These are phyloP conservation scores for Aspergillus sp. DNA, from an alignment of 2,329 filamentous ascomycete genomes.

Conservation along the genomic window DNA sequence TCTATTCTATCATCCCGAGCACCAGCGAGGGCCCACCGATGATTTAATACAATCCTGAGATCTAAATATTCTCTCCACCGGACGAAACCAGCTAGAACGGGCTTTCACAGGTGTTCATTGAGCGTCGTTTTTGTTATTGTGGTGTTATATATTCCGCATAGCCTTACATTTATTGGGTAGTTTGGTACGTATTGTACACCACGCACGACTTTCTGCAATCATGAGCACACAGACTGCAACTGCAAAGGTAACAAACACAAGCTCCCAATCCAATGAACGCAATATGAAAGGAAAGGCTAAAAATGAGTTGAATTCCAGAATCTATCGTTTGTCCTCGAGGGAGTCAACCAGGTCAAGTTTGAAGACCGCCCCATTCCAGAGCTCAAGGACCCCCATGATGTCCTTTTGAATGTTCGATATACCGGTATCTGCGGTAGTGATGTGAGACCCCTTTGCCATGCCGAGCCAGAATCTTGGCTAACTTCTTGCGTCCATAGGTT, in stretches of 20 bases:
- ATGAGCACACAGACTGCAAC: conserved; percentile 4
- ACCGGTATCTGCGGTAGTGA: conserved; percentile 86
- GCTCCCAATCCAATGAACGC: no score
- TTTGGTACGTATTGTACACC: no score
- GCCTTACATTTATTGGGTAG: no score
- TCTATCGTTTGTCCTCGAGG: conserved; percentile 76
- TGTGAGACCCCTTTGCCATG: conserved; percentile 39
- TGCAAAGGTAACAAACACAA: neutral
- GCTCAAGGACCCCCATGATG: conserved; percentile 60
- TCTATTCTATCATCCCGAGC: neutral
- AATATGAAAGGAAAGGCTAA: neutral
- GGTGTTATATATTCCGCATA: no score
- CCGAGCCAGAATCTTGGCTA: neutral
- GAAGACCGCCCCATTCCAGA: conserved; percentile 66
- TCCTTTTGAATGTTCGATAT: conserved; percentile 72
- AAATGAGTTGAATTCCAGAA: conserved; percentile 46
- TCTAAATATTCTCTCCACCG: no score
- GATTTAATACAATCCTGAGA: neutral
- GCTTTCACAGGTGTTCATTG: no score
- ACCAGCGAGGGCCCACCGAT: neutral
- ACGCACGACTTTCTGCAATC: neutral
- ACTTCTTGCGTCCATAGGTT: conserved; percentile 21
- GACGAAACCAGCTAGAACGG: no score
- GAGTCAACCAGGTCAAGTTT: conserved; percentile 62
- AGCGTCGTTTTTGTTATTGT: no score